phyloP scores from a whole-genome alignment of 2,329 filamentous ascomycete genomes.

The Lachnum nothofagi region DNA sequence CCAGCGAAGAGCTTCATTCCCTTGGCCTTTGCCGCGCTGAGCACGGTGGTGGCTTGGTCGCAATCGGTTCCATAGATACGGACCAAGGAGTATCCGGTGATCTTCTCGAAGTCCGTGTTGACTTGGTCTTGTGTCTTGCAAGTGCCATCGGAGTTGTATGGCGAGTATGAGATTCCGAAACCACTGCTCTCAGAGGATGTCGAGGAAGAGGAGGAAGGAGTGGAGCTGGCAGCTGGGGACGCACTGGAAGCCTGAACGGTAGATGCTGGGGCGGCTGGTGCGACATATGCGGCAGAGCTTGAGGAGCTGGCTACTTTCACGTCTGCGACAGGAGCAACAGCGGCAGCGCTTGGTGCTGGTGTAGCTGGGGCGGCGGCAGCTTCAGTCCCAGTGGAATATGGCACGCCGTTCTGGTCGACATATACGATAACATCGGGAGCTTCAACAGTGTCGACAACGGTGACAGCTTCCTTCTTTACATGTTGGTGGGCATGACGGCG shows the following conservation, averaged over 20 bases:
- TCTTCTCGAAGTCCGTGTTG: conserved; percentile 55
- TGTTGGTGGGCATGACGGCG: conserved; percentile 27
- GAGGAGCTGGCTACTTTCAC: background rate
- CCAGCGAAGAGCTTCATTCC: conserved; percentile 70
- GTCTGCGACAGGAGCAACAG: background rate
- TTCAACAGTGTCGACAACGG: conserved; percentile 33
- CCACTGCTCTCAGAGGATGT: conserved; percentile 14
- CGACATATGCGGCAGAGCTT: background rate
- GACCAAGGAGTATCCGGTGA: conserved; percentile 55
- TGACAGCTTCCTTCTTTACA: conserved; percentile 27
- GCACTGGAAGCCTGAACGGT: background rate
- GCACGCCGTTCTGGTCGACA: conserved; percentile 53
- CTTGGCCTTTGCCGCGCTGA: conserved; percentile 58
- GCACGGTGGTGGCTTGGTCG: conserved; percentile 60
- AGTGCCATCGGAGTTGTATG: conserved; percentile 49
- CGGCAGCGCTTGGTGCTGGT: background rate
- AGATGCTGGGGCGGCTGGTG: background rate
- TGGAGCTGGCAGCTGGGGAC: background rate
- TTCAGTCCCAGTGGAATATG: conserved; percentile 40
- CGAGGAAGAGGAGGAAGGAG: conserved; percentile 4
- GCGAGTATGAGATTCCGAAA: conserved; percentile 53
- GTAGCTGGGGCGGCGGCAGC: conserved; percentile 8
- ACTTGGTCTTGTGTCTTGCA: conserved; percentile 67
- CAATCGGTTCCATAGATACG: conserved; percentile 80
- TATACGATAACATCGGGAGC: conserved; percentile 52